Evolutionary conservation across 345 rosid genomes (phyloP), one percentile per base, ranked within the genome.

Genomic region (Eutrema yunnanense): DNA sequence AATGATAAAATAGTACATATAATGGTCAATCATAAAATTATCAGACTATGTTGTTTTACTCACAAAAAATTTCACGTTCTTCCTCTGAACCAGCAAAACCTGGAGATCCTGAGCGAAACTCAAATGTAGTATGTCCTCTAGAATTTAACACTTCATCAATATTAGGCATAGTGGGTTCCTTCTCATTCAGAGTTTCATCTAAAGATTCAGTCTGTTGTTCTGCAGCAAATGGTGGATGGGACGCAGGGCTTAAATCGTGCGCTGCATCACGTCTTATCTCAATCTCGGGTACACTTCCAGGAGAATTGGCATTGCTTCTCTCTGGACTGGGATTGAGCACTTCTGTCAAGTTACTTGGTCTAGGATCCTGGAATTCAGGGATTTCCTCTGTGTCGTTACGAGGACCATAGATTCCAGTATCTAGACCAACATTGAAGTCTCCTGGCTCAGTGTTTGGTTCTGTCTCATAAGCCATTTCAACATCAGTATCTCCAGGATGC

Each of bases 191-290:
- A 67, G 70, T 62, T 66, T 76, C 78, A 38, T 82, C 82, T 26
- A 46, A 60, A 62, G 76, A 44, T 29, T 40, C 78, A 9, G 52
- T 56, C 36, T 40, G 58, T 27, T 46, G 68, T 69, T 81, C 56
- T 32, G 74, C 47, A 54, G 43, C 53, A 57, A 71, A 29, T 13
- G 82, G 46, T 62, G 81, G 80, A 42, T 71, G 47, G 19, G 69
- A 73, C 60, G 48, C 80, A 26, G 81, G 62, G 72, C 78, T 61
- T 30, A 78, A 56, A 74, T 71, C 86, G 32, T 30, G 80, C 3
- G 36, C 64, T 37, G 83, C 78, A 43, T 86, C 96, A 65, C 97
- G 89, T 82, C 79, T 65, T 48, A 38, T 75, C 83, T 89, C 98
- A 71, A 84, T 61, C 34, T 82, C 87, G 1, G 87, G 96, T 65